Conservation (phyloP, 805 yeast genomes). For the Candida yuanshanica region DNA sequence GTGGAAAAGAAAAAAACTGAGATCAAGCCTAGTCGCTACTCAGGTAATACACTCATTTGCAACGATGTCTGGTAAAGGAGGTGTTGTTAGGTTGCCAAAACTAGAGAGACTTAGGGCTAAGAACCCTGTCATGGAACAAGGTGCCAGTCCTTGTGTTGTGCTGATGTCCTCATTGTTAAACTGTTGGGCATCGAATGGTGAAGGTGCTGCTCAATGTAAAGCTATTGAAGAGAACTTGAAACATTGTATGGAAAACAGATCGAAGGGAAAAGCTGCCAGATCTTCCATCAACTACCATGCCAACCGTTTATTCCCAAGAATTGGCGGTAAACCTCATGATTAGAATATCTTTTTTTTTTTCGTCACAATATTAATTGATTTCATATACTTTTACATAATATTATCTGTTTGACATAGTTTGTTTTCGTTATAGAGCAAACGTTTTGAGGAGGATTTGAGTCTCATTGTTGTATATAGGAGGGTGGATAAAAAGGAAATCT, state of each 20-base stretch:
- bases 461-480: neutral
- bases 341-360: conserved; percentile 1
- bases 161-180: conserved; percentile 79
- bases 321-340: conserved; percentile 45
- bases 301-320: conserved; percentile 41
- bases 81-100: conserved; percentile 53
- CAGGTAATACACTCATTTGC: neutral
- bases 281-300: conserved; percentile 50
- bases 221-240: conserved; percentile 65
- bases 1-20: neutral
- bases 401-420: neutral
- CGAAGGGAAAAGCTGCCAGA: conserved; percentile 23
- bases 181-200: conserved; percentile 97
- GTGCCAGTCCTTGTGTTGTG: conserved; percentile 70
- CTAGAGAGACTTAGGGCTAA: conserved; percentile 69
- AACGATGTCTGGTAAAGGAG: conserved; percentile 31
- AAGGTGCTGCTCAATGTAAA: conserved; percentile 64
- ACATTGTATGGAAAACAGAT: conserved; percentile 53
- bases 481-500: neutral
- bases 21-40: neutral
- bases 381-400: neutral
- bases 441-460: neutral
- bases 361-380: neutral
- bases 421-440: neutral
- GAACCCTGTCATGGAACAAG: conserved; percentile 50